These are phyloP conservation scores for Neocucurbitaria cava DNA, from an alignment of 2,329 filamentous ascomycete genomes.

Conservation along the genomic window DNA sequence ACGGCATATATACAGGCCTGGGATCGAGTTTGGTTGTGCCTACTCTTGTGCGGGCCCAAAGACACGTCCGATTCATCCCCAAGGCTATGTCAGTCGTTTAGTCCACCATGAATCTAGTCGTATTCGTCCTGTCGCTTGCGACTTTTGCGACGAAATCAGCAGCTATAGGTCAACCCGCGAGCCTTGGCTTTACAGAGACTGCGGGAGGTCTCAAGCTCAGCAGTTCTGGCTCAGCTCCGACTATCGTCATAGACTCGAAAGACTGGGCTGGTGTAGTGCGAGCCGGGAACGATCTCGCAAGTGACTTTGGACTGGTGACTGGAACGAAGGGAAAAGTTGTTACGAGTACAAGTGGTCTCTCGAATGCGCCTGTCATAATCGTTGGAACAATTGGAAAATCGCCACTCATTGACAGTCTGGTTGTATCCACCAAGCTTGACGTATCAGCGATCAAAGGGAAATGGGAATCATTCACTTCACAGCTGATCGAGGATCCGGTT, in stretches of 20 bases:
- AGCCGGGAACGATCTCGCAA: conserved; percentile 68
- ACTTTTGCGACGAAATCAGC: not conserved
- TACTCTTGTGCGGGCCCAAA: too few species aligned
- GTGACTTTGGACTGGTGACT: conserved; percentile 71
- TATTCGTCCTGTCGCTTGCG: not conserved
- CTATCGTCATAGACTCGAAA: conserved; percentile 34
- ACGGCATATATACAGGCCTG: not conserved
- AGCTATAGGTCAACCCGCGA: conserved; percentile 27
- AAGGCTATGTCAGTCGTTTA: not conserved
- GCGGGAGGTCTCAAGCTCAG: conserved; percentile 25
- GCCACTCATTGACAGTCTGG: conserved; percentile 63
- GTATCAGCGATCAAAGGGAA: conserved; percentile 62
- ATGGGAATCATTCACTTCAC: conserved; percentile 73
- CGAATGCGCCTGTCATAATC: conserved; percentile 60
- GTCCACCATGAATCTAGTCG: not conserved
- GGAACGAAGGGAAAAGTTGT: conserved; percentile 62
- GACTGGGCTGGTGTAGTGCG: conserved; percentile 72
- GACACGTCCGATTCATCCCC: too few species aligned
- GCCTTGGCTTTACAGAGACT: conserved; percentile 26
- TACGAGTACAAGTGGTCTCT: conserved; percentile 19
- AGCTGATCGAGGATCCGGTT: conserved; percentile 63
- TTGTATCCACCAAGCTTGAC: conserved; percentile 62
- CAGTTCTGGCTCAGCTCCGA: conserved; percentile 22
- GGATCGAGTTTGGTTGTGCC: not conserved
- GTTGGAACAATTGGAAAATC: conserved; percentile 71